Base-by-base conservation (phyloP, 2,329 filamentous ascomycete species). In the Dactylellina drechsleri region DNA sequence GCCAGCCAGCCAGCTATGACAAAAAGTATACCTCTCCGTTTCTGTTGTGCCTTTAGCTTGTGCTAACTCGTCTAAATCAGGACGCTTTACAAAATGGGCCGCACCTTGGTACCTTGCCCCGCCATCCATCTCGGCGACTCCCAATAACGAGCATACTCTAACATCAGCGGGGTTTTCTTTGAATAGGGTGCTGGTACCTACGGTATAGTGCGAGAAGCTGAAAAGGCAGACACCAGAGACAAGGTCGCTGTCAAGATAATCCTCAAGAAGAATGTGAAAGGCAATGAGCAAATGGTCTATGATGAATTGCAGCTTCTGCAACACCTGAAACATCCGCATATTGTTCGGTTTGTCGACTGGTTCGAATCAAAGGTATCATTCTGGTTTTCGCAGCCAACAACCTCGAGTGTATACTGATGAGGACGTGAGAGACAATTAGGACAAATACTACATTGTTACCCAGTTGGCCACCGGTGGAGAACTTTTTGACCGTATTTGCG, bases 361-460 rank as follows among this genome's bases (percentile, higher is more conserved):
- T 99, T 99, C 81, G 95, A 99, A 84, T 98, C 94, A 67, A 92
- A 93, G 84, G 93, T 96, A 84, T 78, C n/a, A 16, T 15, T n/a
- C 23, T 49, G 23, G n/a, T 41, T 26, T 16, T 23, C 18, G 50
- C 43, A 18, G 23, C 23, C 28, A 53, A n/a, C 13, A 18, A 70
- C 40, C 16, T 31, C 36, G 31, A 36, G 31, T 36, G 5, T 23
- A 8, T 43, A 41, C 54, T 58, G 40, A 58, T 58, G 28, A 13
- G 18, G 12, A 6, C 18, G 18, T 18, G 26, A 41, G 15, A 3
- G 16, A 15, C 4, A 40, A 58, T 28, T 79, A 97, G 93, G 95
- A 99, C 85, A 99, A 99, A 85, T 99, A 97, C 85, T 99, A 99
- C 83, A 98, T 99, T 79, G 93, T 99, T 79, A 99, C 95, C 36